phyloP scores from a whole-genome alignment of 116 monocot genomes.

The Trichopus zeylanicus region DNA sequence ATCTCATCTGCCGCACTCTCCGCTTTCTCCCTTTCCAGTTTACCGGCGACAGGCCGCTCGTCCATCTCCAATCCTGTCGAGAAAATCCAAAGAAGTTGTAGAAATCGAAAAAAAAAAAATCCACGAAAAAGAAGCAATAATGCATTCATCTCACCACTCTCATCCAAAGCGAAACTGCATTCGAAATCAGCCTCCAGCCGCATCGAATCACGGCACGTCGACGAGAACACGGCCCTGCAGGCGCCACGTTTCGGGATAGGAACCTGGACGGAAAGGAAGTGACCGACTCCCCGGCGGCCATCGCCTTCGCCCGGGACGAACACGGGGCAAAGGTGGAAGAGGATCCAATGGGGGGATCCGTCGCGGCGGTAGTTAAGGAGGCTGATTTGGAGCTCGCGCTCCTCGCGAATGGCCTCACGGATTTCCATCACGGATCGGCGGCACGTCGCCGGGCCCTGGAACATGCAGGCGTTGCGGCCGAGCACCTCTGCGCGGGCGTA shows the following conservation, averaged over 20 bases:
- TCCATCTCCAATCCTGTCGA: slow-evolving; percentile 48
- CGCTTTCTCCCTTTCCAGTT: slow-evolving; percentile 74
- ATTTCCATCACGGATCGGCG: slow-evolving; percentile 59
- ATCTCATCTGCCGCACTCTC: slow-evolving; percentile 44
- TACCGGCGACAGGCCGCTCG: slow-evolving; percentile 53
- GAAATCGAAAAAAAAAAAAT: background rate
- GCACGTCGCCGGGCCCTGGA: slow-evolving; percentile 75
- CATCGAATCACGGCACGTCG: slow-evolving; percentile 55
- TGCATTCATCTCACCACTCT: slow-evolving; percentile 24
- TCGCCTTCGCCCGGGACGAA: slow-evolving; percentile 47
- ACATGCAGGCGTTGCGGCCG: slow-evolving; percentile 71
- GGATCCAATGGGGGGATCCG: slow-evolving; percentile 62
- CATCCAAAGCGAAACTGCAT: slow-evolving; percentile 24
- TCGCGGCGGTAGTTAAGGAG: slow-evolving; percentile 78
- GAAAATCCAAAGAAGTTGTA: background rate
- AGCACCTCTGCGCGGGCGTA: slow-evolving; percentile 51
- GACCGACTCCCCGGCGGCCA: slow-evolving; percentile 36
- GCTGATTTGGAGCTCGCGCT: slow-evolving; percentile 48
- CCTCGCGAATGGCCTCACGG: slow-evolving; percentile 72
- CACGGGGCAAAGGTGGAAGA: slow-evolving; percentile 74
- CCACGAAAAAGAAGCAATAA: background rate
- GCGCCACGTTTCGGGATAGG: slow-evolving; percentile 33
- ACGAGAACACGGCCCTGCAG: slow-evolving; percentile 6
- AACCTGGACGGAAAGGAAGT: slow-evolving; percentile 87
- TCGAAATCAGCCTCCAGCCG: slow-evolving; percentile 23